A percentile compares a stretch with the other conserved stretches of the same genome.
Evolutionary conservation across 495 filamentous ascomycete species (phyloP).

Genomic region (Neurospora africana): DNA sequence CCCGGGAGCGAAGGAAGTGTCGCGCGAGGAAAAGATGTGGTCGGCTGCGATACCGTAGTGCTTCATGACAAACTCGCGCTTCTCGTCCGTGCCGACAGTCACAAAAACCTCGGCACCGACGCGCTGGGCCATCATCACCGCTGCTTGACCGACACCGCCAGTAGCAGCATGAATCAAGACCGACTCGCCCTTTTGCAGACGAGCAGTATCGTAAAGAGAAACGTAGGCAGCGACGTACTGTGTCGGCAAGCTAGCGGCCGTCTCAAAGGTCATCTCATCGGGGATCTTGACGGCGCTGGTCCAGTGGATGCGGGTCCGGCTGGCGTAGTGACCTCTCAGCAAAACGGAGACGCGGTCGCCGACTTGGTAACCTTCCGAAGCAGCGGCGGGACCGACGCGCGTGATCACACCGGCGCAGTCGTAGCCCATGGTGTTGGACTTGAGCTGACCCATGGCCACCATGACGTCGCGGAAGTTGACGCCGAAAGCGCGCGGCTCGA

Average conservation of each 20-base stretch:
- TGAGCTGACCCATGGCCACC: constrained; percentile 39
- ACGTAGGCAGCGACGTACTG: constrained; percentile 46
- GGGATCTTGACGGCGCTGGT: constrained; percentile 29
- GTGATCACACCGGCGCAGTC: constrained; percentile 40
- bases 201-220: constrained; percentile 27
- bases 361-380: constrained; percentile 24
- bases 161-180: constrained; percentile 51
- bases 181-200: constrained; percentile 36
- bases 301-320: constrained; percentile 6
- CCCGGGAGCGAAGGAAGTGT: constrained; percentile 29
- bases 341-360: constrained; percentile 40
- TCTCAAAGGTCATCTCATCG: constrained; percentile 35
- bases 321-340: constrained; percentile 19
- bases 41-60: constrained; percentile 37
- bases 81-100: constrained; percentile 39
- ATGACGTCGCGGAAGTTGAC: constrained; percentile 41
- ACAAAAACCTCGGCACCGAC: constrained; percentile 45
- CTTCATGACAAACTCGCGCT: constrained; percentile 35
- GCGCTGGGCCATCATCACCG: constrained; percentile 41
- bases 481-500: constrained; percentile 31
- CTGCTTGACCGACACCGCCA: constrained; percentile 48
- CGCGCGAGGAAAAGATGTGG: constrained; percentile 42
- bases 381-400: constrained; percentile 40
- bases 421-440: constrained; percentile 28
- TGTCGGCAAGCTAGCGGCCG: constrained; percentile 41